Base-by-base conservation (phyloP, 2,329 filamentous ascomycete genomes). In the Botryotinia convoluta region DNA sequence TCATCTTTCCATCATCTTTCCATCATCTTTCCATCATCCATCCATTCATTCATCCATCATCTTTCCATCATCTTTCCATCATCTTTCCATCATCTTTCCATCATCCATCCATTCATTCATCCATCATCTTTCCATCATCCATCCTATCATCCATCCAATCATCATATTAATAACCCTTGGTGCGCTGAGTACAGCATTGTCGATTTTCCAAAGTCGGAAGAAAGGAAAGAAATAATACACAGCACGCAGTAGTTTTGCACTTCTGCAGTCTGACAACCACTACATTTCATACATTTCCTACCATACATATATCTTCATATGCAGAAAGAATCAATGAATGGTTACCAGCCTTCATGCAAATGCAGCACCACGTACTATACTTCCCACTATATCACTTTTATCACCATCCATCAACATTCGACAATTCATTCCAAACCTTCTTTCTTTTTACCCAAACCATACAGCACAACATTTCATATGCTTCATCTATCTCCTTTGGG, bases 221-320 rank as follows among this genome's bases (percentile, higher is more conserved):
- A 71, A 71, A 71, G 59, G 69, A 71, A 51, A 64, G 69, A 64
- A 64, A 71, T 29, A 71, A 39, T n/a, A 64, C 26, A 62, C 64
- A 54, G 51, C 45, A 39, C 45, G 64, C 42, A 71, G 35, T 45
- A 71, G 45, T 42, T 32, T 44, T 39, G 69, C 69, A 51, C 59
- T 65, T n/a, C 59, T 64, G 45, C 60, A 42, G 69, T 65, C 69
- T 65, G 69, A 71, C 69, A 71, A 35, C 45, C 69, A 71, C 51
- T 2, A 32, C 51, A 69, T 60, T 18, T 32, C 16, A 14, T 18
- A 12, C 26, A 35, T 8, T n/a, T n/a, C 48, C 48, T n/a, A n/a
- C 48, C 14, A 37, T 57, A 9, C 48, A 59, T 60, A 22, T 35
- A 42, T 57, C 35, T 44, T 69, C 51, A 44, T 35, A n/a, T 35